A percentile compares a stretch with the other conserved stretches of the same genome.
Evolutionary conservation across 1,284 basidiomycete species (phyloP).

Genomic region (Sanguinoderma infundibulare): DNA sequence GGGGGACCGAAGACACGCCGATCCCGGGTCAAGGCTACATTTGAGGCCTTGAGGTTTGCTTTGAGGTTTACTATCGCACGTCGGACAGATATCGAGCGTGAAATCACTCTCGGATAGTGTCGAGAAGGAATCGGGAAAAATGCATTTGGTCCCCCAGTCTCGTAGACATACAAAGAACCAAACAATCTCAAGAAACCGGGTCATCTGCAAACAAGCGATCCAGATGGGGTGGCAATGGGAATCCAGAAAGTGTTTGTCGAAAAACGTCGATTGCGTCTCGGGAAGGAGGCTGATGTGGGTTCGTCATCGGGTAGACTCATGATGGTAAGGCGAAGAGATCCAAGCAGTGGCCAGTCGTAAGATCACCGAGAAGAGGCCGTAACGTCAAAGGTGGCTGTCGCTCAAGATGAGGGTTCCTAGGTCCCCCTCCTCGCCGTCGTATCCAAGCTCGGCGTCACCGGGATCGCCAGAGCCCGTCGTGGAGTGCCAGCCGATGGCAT

Average conservation of each 20-base stretch:
- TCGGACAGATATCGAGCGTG: neutral
- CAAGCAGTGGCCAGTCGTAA: neutral
- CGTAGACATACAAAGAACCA: neutral
- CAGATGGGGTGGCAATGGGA: neutral
- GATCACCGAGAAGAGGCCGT: neutral
- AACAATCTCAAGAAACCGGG: neutral
- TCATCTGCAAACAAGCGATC: neutral
- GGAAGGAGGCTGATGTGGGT: neutral
- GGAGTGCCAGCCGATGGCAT: neutral
- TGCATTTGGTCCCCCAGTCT: neutral
- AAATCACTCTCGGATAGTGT: neutral
- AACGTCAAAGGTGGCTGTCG: neutral
- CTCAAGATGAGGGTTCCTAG: neutral
- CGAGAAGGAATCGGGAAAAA: neutral
- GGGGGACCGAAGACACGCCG: conserved; percentile 7
- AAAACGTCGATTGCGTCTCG: neutral
- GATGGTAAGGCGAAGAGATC: neutral
- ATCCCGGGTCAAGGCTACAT: neutral
- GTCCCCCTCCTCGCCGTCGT: neutral
- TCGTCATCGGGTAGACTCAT: neutral
- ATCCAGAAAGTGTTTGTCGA: neutral
- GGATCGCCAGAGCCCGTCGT: neutral
- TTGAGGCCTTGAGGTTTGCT: neutral
- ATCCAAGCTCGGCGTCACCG: neutral
- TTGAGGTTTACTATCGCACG: too few species aligned